phyloP scores from a whole-genome alignment of 305 asterid species.

The Fraxinus latifolia region DNA sequence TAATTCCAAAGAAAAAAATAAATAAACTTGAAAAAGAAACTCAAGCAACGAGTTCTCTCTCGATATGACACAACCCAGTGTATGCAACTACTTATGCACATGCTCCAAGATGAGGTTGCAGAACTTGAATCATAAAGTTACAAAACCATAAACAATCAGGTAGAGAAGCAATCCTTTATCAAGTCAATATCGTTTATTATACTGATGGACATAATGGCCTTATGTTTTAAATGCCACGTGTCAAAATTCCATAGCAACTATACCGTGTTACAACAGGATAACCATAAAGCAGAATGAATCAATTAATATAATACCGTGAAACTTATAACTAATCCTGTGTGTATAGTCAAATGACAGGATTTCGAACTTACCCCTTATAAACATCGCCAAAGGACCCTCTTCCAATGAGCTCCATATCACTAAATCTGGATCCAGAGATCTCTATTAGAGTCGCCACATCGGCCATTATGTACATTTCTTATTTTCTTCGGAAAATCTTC shows the following conservation, averaged over 20 bases:
- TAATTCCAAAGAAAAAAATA: background rate
- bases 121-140: background rate
- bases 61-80: constrained; percentile 3
- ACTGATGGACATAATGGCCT: background rate
- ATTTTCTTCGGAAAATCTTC: constrained; percentile 14
- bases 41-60: background rate
- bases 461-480: constrained; percentile 42
- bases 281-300: background rate
- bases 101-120: background rate
- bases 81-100: constrained; percentile 10
- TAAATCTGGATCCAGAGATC: constrained; percentile 78
- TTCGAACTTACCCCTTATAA: constrained; percentile 71
- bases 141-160: constrained; percentile 12
- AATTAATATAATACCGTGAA: constrained; percentile 2
- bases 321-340: constrained; percentile 10
- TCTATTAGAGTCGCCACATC: constrained; percentile 71
- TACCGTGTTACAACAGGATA: background rate
- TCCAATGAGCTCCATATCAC: constrained; percentile 82
- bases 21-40: constrained; percentile 1
- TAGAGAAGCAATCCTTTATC: background rate
- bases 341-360: constrained; percentile 2
- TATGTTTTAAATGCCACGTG: background rate
- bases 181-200: background rate
- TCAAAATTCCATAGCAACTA: background rate
- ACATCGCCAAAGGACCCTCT: constrained; percentile 95